phyloP scores from a whole-genome alignment of 352 stramenopile species.

The Peronosclerospora sorghi region DNA sequence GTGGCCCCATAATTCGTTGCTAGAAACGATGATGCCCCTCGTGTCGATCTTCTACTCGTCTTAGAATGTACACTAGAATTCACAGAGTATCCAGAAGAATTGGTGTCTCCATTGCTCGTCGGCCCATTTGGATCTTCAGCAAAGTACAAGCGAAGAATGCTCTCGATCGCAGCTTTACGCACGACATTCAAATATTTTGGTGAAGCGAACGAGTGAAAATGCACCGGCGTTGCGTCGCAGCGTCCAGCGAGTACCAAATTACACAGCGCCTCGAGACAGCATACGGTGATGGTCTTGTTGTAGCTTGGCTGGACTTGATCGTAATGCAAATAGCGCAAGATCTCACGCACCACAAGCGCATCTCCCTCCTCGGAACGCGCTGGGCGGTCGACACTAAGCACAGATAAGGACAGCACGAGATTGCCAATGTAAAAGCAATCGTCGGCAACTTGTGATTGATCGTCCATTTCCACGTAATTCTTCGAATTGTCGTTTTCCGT shows the following conservation, averaged over 20 bases:
- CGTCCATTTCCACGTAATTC: constrained; percentile 83
- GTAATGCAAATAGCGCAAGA: constrained; percentile 72
- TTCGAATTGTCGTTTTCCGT: constrained; percentile 84
- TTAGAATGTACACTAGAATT: constrained; percentile 5
- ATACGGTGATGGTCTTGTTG: constrained; percentile 71
- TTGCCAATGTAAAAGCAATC: constrained; percentile 81
- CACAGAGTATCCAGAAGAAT: constrained; percentile 3
- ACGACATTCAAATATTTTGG: constrained; percentile 64
- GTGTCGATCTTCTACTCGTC: constrained; percentile 7
- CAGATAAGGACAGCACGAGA: constrained; percentile 61
- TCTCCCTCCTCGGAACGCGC: constrained; percentile 34
- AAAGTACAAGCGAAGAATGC: constrained; percentile 76
- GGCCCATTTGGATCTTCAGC: constrained; percentile 52
- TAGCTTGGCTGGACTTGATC: constrained; percentile 79
- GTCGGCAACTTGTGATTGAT: constrained; percentile 73
- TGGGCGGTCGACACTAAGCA: constrained; percentile 51
- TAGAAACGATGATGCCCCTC: constrained; percentile 14
- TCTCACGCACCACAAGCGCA: constrained; percentile 49
- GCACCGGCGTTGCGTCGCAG: constrained; percentile 53
- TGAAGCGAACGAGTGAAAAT: constrained; percentile 64
- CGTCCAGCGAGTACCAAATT: constrained; percentile 62
- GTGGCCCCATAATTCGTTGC: constrained; percentile 52
- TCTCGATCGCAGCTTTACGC: constrained; percentile 76
- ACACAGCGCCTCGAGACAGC: constrained; percentile 69
- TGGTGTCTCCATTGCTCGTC: constrained; percentile 5